phyloP scores from a whole-genome alignment of 371 early-diverging fungal species.

The Zychaea mexicana region DNA sequence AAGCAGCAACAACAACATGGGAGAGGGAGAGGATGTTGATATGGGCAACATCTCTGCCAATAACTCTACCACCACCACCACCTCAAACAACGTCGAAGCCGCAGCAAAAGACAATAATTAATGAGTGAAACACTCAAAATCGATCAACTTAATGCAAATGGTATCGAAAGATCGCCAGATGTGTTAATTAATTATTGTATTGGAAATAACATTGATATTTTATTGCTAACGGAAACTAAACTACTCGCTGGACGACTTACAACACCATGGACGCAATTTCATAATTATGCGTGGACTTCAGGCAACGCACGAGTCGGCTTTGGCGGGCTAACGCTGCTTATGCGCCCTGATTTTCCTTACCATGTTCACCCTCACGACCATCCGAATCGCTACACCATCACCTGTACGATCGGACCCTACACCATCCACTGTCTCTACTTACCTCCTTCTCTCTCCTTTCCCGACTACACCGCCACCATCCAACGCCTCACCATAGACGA shows the following conservation, averaged over 20 bases:
- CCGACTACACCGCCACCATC: neutral
- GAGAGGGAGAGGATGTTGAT: no score
- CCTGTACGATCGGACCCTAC: neutral
- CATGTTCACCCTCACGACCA: neutral
- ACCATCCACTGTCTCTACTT: neutral
- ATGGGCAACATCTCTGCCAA: no score
- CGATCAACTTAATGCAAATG: no score
- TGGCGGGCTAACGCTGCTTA: conserved; percentile 1
- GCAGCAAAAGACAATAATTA: no score
- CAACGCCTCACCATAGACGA: neutral
- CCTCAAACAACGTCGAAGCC: no score
- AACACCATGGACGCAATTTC: neutral
- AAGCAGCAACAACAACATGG: no score
- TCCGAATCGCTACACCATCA: neutral
- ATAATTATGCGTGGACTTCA: neutral
- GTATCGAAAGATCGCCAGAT: no score
- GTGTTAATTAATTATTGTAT: no score
- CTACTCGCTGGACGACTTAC: neutral
- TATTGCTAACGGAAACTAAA: neutral
- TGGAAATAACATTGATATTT: neutral
- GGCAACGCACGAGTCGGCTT: neutral
- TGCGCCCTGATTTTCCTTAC: neutral
- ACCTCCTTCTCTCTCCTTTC: neutral
- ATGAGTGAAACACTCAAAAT: no score
- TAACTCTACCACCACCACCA: no score